Evolutionary conservation across 495 filamentous ascomycete genomes (phyloP).

Genomic region (Tuber melanosporum): DNA sequence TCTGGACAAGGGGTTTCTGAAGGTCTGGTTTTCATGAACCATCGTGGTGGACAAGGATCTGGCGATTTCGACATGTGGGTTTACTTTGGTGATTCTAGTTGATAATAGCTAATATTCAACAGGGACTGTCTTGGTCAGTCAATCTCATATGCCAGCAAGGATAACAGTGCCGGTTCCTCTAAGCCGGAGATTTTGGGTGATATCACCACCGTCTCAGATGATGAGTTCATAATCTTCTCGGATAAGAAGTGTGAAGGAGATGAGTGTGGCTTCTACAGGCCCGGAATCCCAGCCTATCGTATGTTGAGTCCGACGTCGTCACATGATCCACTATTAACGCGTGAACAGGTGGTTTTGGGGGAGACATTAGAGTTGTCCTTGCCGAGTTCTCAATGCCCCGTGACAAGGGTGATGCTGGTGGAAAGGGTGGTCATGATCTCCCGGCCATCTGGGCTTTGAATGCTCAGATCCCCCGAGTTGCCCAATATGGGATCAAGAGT

Average conservation of each 20-base stretch:
- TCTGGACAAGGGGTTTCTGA: constrained; percentile 47
- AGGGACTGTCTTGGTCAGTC: constrained; percentile 55
- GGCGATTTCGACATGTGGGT: constrained; percentile 55
- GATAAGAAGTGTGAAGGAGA: constrained; percentile 51
- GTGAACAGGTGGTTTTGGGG: constrained; percentile 57
- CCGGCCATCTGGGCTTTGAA: constrained; percentile 67
- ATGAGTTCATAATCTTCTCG: constrained; percentile 58
- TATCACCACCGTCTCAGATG: constrained; percentile 49
- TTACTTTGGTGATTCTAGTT: constrained; percentile 9
- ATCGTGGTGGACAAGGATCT: constrained; percentile 55
- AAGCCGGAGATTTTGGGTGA: constrained; percentile 50
- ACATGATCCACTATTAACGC: neutral
- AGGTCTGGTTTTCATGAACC: constrained; percentile 61
- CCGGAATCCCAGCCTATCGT: constrained; percentile 58
- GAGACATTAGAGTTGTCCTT: constrained; percentile 58
- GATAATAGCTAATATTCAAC: constrained; percentile 13
- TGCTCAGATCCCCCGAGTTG: constrained; percentile 58
- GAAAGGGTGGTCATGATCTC: constrained; percentile 49
- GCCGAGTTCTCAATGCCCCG: constrained; percentile 63
- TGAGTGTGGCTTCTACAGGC: constrained; percentile 54
- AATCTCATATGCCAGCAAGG: constrained; percentile 53
- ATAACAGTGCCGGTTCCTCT: constrained; percentile 49
- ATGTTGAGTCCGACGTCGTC: constrained; percentile 33
- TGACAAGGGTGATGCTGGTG: constrained; percentile 44
- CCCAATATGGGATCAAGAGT: constrained; percentile 50